Evolutionary conservation across 225 moss, liverwort and hornwort genomes (phyloP).

Genomic region (Marchantia polymorpha): DNA sequence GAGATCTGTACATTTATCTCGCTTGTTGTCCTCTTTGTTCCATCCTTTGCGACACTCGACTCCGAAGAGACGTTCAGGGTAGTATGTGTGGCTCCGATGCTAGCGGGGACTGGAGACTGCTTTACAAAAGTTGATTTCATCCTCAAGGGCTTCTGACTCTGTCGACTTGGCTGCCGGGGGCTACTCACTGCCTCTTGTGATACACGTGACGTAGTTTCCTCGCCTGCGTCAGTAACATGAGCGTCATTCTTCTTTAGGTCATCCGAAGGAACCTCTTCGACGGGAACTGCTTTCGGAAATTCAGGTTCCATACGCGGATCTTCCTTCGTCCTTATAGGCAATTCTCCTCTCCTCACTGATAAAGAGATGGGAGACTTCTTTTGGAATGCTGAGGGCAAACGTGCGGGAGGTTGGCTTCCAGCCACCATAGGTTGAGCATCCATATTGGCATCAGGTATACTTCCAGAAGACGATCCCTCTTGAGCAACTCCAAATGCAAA

Average conservation of each 20-base stretch:
- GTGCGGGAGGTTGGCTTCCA: constrained; percentile 31
- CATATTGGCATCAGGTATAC: constrained; percentile 2
- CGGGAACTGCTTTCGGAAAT: background rate
- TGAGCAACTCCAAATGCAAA: constrained; percentile 62
- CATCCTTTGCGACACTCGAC: background rate
- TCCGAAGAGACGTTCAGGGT: background rate
- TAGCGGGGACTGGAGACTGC: constrained; percentile 23
- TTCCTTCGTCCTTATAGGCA: background rate
- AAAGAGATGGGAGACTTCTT: constrained; percentile 57
- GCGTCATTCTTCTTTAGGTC: background rate
- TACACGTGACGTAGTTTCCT: background rate
- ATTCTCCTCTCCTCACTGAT: constrained; percentile 31
- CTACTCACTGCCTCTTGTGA: background rate
- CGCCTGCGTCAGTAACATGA: constrained; percentile 17
- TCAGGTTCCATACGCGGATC: background rate
- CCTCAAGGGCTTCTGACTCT: constrained; percentile 1
- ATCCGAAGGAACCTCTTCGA: background rate
- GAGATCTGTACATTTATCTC: background rate
- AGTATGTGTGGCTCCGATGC: background rate
- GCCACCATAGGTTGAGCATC: background rate
- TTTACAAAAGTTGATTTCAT: constrained; percentile 22
- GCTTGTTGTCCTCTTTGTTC: background rate
- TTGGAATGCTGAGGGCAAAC: constrained; percentile 52
- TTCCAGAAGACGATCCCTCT: constrained; percentile 4
- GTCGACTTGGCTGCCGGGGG: background rate